Conservation (phyloP, 768 basidiomycete species). For the Phylloporus sp. region DNA sequence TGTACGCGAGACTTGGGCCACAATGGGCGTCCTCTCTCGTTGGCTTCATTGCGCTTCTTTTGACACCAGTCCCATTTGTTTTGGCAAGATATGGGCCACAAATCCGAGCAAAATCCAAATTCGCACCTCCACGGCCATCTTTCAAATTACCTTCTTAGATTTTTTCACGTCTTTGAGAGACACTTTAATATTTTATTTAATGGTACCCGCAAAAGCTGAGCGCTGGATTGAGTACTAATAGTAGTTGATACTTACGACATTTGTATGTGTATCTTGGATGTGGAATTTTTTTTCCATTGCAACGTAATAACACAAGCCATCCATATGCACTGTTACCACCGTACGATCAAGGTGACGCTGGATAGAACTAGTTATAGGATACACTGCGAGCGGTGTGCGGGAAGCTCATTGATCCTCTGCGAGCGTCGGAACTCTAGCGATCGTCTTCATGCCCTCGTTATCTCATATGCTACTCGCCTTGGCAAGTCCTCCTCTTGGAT, state of each 20-base stretch:
- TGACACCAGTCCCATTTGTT: constrained; percentile 53
- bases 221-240: not conserved
- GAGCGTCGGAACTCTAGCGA: no score
- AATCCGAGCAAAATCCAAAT: constrained; percentile 42
- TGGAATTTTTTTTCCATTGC: not conserved
- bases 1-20: constrained; percentile 49
- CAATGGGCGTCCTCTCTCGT: constrained; percentile 59
- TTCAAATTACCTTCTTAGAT: constrained; percentile 9
- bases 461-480: no score
- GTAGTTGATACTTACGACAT: not conserved
- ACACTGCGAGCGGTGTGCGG: no score
- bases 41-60: constrained; percentile 45
- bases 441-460: no score
- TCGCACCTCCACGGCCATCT: constrained; percentile 32
- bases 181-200: not conserved
- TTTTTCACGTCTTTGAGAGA: not conserved
- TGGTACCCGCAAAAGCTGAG: not conserved
- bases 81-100: constrained; percentile 42
- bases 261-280: not conserved
- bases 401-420: no score
- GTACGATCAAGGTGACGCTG: no score
- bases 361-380: no score
- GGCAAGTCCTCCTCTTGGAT: no score
- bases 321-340: no score
- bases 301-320: not conserved